Evolutionary conservation across 805 yeast genomes (phyloP).

Genomic region (Ogataea nonfermentans): DNA sequence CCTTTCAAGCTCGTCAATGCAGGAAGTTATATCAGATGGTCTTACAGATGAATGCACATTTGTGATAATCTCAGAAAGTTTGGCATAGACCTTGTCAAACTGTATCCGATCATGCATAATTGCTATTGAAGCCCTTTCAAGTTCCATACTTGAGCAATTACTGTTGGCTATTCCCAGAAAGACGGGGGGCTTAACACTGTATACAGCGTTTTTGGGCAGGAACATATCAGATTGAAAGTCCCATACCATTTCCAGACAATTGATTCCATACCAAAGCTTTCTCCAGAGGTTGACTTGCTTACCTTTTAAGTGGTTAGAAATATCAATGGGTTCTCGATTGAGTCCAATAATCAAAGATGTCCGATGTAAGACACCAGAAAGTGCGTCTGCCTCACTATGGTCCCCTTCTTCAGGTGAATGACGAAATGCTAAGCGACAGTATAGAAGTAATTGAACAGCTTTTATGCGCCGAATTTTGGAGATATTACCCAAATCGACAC

Average conservation of each 20-base stretch:
- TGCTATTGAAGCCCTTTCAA: conserved; percentile 38
- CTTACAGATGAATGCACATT: conserved; percentile 36
- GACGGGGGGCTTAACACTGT: conserved; percentile 45
- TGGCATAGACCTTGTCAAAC: conserved; percentile 32
- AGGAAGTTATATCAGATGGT: conserved; percentile 35
- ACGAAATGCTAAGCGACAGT: too few relatives aligned
- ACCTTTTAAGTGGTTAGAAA: conserved; percentile 23
- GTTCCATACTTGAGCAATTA: conserved; percentile 34
- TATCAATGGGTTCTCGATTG: too few relatives aligned
- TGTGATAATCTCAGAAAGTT: conserved; percentile 32
- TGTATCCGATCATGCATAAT: conserved; percentile 32
- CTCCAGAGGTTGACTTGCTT: conserved; percentile 50
- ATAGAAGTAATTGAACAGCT: too few relatives aligned
- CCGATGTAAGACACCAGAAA: too few relatives aligned
- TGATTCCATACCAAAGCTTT: conserved; percentile 54
- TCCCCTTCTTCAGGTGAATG: too few relatives aligned
- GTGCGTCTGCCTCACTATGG: too few relatives aligned
- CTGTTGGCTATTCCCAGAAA: conserved; percentile 31
- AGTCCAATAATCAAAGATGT: too few relatives aligned
- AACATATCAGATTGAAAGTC: conserved; percentile 36
- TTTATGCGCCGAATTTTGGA: too few relatives aligned
- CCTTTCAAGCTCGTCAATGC: conserved; percentile 35
- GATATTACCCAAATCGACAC: too few relatives aligned
- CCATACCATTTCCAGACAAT: conserved; percentile 42
- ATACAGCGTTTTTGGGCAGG: conserved; percentile 34